Percentiles rank a stretch among this genome's conserved stretches.
Evolutionary conservation across 148 eudicot genomes (phyloP).

Genomic region (Silene latifolia): DNA sequence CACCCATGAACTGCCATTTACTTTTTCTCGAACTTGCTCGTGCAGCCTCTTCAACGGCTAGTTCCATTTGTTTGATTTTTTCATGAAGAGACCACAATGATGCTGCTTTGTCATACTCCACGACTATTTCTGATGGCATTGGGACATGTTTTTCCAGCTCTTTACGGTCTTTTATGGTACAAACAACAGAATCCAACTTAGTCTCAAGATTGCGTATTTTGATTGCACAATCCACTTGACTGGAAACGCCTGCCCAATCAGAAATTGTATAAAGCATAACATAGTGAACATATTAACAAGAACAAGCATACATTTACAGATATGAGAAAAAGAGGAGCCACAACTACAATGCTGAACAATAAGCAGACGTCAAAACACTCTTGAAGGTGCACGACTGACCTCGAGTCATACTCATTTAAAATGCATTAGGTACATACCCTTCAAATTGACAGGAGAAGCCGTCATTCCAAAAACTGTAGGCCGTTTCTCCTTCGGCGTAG

Average conservation of each 20-base stretch:
- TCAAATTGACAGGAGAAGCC: constrained; percentile 96
- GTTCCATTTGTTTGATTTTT: constrained; percentile 89
- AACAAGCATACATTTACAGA: not conserved
- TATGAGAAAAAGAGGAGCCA: not conserved
- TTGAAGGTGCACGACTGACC: not conserved
- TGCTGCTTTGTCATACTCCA: constrained; percentile 90
- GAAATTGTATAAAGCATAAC: constrained; percentile 5
- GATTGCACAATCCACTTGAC: constrained; percentile 96
- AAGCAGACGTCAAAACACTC: not conserved
- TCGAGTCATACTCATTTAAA: not conserved
- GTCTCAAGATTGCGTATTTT: constrained; percentile 96
- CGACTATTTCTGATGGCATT: constrained; percentile 90
- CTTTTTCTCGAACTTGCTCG: constrained; percentile 82
- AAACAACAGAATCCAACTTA: constrained; percentile 89
- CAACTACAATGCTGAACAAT: not conserved
- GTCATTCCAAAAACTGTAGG: constrained; percentile 98
- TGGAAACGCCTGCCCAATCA: constrained; percentile 74
- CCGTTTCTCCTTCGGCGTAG: constrained; percentile 87
- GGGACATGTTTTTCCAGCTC: constrained; percentile 98
- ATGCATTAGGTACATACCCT: constrained; percentile 48
- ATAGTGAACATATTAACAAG: not conserved
- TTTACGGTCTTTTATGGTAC: constrained; percentile 92
- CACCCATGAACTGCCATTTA: constrained; percentile 99
- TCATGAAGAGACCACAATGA: constrained; percentile 88
- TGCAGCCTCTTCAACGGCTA: constrained; percentile 86